These are phyloP conservation scores for Lizonia empirigonia DNA, from an alignment of 2,329 filamentous ascomycete genomes.

Conservation along the genomic window DNA sequence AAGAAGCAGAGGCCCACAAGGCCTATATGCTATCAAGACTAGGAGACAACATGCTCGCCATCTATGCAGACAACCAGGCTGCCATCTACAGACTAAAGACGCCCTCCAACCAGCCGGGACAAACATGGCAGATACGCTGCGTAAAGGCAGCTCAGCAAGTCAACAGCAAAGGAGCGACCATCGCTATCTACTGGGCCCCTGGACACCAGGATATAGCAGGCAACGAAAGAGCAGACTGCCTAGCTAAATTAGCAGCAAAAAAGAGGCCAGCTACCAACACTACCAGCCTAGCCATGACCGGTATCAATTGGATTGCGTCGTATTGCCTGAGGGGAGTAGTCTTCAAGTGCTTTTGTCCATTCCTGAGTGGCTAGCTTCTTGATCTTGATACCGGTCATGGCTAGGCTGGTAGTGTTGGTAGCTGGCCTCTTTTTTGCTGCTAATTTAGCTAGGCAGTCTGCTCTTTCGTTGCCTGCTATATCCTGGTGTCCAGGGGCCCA, in stretches of 20 bases:
- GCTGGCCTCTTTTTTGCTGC: background rate
- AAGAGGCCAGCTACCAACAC: background rate
- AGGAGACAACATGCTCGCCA: background rate
- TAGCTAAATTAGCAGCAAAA: background rate
- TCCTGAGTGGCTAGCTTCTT: too few relatives aligned
- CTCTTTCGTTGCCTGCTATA: background rate
- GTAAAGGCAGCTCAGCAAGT: background rate
- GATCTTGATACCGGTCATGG: background rate
- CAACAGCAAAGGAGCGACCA: background rate
- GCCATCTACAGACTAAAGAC: background rate
- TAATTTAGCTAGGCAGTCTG: background rate
- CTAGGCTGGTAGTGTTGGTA: background rate
- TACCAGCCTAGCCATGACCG: background rate
- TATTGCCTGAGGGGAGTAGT: too few relatives aligned
- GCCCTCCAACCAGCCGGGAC: background rate
- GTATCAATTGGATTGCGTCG: too few relatives aligned
- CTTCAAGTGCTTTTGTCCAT: too few relatives aligned
- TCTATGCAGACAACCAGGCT: background rate
- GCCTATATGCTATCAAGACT: background rate
- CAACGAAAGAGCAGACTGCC: background rate
- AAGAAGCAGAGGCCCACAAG: background rate
- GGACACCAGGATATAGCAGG: background rate
- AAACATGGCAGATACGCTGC: background rate
- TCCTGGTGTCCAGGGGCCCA: background rate
- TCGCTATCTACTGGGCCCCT: background rate